Percentiles rank a stretch among this genome's conserved stretches.
Evolutionary conservation across 179 eudicot genomes (phyloP).

Genomic region (Drosera spatulata): DNA sequence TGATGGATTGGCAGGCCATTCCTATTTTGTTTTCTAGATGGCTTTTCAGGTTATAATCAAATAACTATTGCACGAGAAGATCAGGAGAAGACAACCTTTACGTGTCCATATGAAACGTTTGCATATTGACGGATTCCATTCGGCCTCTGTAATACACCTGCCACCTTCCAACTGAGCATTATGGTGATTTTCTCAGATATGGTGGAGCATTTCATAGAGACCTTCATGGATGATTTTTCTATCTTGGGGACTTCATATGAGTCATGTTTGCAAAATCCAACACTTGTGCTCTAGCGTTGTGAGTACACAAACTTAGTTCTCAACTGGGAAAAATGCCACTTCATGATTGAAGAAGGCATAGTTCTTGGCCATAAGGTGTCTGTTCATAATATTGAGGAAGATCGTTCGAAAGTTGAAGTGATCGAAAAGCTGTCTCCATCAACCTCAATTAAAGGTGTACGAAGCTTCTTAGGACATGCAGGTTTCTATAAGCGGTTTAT

Average conservation of each 20-base stretch:
- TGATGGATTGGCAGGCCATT: neutral
- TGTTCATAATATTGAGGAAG: neutral
- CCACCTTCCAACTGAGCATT: neutral
- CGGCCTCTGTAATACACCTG: neutral
- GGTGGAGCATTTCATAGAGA: neutral
- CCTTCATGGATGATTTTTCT: constrained; percentile 4
- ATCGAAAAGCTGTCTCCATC: constrained; percentile 1
- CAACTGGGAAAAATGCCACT: neutral
- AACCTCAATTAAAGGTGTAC: neutral
- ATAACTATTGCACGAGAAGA: neutral
- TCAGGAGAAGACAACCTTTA: neutral
- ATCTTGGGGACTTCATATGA: neutral
- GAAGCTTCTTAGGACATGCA: constrained; percentile 1
- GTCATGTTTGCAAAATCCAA: neutral
- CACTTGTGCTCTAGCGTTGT: neutral
- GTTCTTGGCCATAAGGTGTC: neutral
- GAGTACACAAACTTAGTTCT: neutral
- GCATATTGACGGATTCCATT: neutral
- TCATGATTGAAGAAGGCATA: neutral
- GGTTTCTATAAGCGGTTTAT: neutral
- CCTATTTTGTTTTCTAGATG: neutral
- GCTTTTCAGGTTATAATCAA: constrained; percentile 2
- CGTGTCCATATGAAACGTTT: neutral
- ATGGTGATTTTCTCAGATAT: neutral
- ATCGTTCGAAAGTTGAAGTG: neutral